A percentile compares a stretch with the other conserved stretches of the same genome.
Evolutionary conservation across 2,329 filamentous ascomycete genomes (phyloP).

Genomic region (Clonostachys chloroleuca): DNA sequence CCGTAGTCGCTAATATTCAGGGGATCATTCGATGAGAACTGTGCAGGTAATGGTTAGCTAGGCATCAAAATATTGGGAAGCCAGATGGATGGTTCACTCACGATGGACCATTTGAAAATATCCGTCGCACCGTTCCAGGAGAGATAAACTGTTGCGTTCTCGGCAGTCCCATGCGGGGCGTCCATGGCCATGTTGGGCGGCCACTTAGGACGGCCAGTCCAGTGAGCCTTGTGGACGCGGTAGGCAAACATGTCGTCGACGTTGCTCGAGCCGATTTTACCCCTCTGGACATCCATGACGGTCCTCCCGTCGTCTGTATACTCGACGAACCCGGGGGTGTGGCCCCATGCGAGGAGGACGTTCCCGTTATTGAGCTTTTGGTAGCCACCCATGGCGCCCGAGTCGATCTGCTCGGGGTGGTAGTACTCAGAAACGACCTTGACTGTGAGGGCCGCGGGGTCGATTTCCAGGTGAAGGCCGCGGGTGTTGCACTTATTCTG

Average conservation of each 20-base stretch:
- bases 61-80: constrained; percentile 1
- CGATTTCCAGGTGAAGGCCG: constrained; percentile 20
- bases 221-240: constrained; percentile 16
- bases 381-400: constrained; percentile 18
- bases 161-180: constrained; percentile 11
- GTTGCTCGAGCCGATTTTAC: constrained; percentile 10
- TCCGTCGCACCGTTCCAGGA: constrained; percentile 24
- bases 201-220: constrained; percentile 19
- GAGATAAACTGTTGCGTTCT: constrained; percentile 15
- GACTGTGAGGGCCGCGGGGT: constrained; percentile 17
- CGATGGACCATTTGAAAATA: constrained; percentile 16
- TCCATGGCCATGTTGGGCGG: constrained; percentile 17
- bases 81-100: constrained; percentile 8
- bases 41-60: constrained; percentile 6
- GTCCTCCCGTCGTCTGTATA: constrained; percentile 13
- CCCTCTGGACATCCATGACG: constrained; percentile 17
- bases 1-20: constrained; percentile 11
- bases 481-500: constrained; percentile 16
- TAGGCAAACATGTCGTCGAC: constrained; percentile 18
- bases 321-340: constrained; percentile 18
- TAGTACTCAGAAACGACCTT: constrained; percentile 18
- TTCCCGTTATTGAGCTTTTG: constrained; percentile 18
- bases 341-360: constrained; percentile 17
- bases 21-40: constrained; percentile 14
- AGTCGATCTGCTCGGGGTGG: constrained; percentile 15